Evolutionary conservation across 176 grass and related monocot species (phyloP), one percentile per base, ranked within the genome.

Genomic region (Oryza punctata): DNA sequence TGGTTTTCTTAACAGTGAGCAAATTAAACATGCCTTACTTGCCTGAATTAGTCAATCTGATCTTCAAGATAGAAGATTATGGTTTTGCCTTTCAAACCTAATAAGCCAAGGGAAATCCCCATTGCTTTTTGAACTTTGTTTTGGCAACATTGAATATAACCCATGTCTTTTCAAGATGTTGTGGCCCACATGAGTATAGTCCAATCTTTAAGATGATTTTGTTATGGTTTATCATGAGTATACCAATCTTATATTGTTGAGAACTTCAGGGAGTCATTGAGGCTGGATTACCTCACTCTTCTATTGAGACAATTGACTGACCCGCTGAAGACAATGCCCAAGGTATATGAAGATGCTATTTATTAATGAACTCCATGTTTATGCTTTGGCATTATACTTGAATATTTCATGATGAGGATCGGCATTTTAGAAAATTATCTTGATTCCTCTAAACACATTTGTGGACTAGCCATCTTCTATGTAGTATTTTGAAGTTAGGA

Each of bases 261-360:
- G 3, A 65, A 72, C 13, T 81, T 40, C 82, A 99, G 97, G 87
- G 97, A 92, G 67, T 77, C 89, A 13, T 89, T 99, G 87, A 91
- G 97, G 77, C 38, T 94, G 18, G 93, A 99, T 84, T 96, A 94
- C 85, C 85, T 94, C 28, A 94, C 89, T 89, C 81, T 92, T 91
- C 81, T 99, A 46, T 85, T 96, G 83, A 92, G 82, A 85, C 77
- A 94, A 63, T 79, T 96, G 81, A 96, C 85, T 65, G 81, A 89
- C 5, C 91, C 93, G 41, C 81, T 99, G 52, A 89, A 81, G 65
- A 86, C 76, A 84, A 92, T 94, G 87, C 30, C 89, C 37, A 99
- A 99, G 93, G 96, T 97, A 75, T 78, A 61, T 81, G 59, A 82
- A 66, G 46, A 65, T 70, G n/a, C 65, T 23, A 43, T 70, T 41